These are phyloP conservation scores for Amniculicola lignicola DNA, from an alignment of 495 filamentous ascomycete species.

Conservation along the genomic window DNA sequence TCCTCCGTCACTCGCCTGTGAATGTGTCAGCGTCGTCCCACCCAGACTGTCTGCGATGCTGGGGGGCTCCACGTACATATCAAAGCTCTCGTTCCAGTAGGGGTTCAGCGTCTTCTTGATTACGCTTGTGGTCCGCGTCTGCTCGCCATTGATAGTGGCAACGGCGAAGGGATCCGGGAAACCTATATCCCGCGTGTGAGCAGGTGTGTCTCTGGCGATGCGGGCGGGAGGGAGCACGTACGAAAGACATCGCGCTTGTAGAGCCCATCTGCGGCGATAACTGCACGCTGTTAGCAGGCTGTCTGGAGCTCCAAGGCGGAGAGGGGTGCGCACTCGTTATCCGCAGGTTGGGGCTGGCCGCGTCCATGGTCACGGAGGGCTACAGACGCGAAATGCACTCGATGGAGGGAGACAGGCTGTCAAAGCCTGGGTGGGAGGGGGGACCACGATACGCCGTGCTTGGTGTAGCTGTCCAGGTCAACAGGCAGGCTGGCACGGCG, in stretches of 20 bases:
- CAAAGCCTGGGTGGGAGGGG: background rate
- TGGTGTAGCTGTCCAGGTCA: background rate
- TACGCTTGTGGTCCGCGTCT: conserved; percentile 91
- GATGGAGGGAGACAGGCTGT: conserved; percentile 1
- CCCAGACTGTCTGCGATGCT: background rate
- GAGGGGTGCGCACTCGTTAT: conserved; percentile 56
- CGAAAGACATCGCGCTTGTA: conserved; percentile 99
- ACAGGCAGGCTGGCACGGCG: conserved; percentile 1
- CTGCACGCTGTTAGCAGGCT: conserved; percentile 51
- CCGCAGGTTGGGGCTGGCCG: conserved; percentile 55
- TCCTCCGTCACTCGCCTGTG: conserved; percentile 83
- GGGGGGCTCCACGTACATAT: conserved; percentile 64
- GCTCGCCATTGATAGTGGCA: conserved; percentile 91
- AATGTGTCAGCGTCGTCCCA: conserved; percentile 14
- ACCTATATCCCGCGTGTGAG: conserved; percentile 52
- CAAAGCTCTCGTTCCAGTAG: conserved; percentile 99
- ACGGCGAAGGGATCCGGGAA: conserved; percentile 98
- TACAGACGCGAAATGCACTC: background rate
- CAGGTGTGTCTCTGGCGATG: conserved; percentile 33
- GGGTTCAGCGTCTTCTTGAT: conserved; percentile 97
- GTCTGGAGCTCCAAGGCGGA: conserved; percentile 3
- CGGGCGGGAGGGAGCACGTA: conserved; percentile 50
- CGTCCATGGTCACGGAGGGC: conserved; percentile 35
- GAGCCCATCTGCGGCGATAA: conserved; percentile 96
- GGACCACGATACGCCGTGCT: background rate